Conservation (phyloP, 768 basidiomycete species). For the Panaeolus papilionaceus region DNA sequence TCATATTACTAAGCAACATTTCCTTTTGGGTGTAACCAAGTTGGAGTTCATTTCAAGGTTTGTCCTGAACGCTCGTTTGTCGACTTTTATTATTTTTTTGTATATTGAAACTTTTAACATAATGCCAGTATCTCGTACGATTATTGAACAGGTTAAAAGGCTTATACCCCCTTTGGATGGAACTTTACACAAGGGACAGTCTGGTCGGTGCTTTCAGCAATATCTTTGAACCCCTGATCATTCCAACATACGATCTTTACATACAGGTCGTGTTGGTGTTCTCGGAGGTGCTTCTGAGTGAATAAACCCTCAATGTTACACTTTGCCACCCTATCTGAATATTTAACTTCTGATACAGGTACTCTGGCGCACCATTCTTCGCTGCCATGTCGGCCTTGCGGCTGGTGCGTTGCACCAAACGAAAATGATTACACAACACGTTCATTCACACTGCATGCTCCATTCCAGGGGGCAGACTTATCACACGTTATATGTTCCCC, state of each 20-base stretch:
- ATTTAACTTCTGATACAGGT: conserved; percentile 52
- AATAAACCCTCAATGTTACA: conserved; percentile 20
- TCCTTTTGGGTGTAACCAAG: neutral
- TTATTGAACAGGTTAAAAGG: conserved; percentile 76
- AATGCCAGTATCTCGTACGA: conserved; percentile 67
- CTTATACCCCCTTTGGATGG: conserved; percentile 92
- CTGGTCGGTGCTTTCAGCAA: conserved; percentile 54
- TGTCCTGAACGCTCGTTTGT: neutral
- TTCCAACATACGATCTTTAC: conserved; percentile 16
- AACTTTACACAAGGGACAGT: conserved; percentile 94
- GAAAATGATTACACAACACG: neutral
- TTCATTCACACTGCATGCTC: neutral
- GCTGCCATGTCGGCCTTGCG: conserved; percentile 90
- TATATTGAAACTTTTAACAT: conserved; percentile 5
- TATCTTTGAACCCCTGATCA: neutral
- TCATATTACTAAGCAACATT: neutral
- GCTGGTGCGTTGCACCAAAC: conserved; percentile 56
- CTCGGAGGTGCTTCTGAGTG: conserved; percentile 94
- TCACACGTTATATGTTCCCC: conserved; percentile 98
- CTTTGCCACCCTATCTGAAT: neutral
- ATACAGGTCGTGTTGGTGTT: conserved; percentile 87
- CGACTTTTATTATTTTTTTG: neutral
- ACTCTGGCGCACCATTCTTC: conserved; percentile 97
- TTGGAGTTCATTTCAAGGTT: neutral
- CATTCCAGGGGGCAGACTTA: conserved; percentile 81